Conservation (phyloP, 2,329 filamentous ascomycete species). For the Macrophomina phaseolina region DNA sequence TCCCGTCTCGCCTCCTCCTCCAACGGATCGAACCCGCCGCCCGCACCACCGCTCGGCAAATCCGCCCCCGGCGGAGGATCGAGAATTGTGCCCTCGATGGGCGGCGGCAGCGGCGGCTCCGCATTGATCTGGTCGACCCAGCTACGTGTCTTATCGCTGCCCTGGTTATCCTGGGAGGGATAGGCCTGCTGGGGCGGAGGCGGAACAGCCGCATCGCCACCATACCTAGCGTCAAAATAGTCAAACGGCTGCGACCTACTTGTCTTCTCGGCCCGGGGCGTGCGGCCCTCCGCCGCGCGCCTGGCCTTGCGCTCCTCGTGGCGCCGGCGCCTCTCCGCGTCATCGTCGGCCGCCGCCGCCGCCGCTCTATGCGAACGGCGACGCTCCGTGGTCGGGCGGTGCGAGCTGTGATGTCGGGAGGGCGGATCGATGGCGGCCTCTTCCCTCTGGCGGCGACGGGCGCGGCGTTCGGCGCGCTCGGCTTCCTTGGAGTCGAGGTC, state of each 20-base stretch:
- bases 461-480: constrained; percentile 35
- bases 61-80: constrained; percentile 40
- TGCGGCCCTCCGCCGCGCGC: constrained; percentile 44
- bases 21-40: constrained; percentile 36
- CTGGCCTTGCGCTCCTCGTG: constrained; percentile 51
- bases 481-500: constrained; percentile 26
- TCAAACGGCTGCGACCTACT: constrained; percentile 39
- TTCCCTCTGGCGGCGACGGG: constrained; percentile 25
- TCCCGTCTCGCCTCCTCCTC: constrained; percentile 34
- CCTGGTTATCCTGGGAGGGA: constrained; percentile 43
- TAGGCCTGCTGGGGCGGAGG: constrained; percentile 31
- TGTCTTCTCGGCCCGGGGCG: constrained; percentile 35
- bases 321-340: constrained; percentile 45
- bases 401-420: constrained; percentile 21
- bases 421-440: constrained; percentile 6
- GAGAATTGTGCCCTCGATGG: constrained; percentile 53
- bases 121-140: constrained; percentile 56
- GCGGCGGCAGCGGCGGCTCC: constrained; percentile 54
- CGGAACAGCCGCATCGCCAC: neutral
- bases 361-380: constrained; percentile 40
- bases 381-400: constrained; percentile 42
- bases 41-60: constrained; percentile 23
- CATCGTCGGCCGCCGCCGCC: constrained; percentile 35
- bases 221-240: constrained; percentile 53
- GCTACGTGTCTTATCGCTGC: constrained; percentile 54